A percentile compares a stretch with the other conserved stretches of the same genome.
Conservation (phyloP, 1,284 basidiomycete genomes). For the Boletus semigastroideus region DNA sequence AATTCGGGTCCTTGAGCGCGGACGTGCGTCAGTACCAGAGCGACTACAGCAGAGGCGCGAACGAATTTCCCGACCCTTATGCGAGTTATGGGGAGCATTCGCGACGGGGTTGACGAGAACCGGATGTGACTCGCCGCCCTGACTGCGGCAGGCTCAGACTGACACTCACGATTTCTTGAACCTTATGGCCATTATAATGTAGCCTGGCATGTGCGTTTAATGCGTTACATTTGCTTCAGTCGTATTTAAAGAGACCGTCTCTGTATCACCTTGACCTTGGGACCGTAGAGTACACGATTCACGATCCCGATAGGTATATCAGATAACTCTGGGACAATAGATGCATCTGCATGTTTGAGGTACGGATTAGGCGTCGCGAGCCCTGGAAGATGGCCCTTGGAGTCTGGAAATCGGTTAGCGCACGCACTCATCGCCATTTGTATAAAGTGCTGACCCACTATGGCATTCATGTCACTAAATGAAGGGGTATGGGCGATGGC, state of each 20-base stretch:
- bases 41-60: constrained; percentile 9
- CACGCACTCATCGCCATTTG: constrained; percentile 12
- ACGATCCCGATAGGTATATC: constrained; percentile 83
- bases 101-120: constrained; percentile 3
- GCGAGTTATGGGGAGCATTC: constrained; percentile 6
- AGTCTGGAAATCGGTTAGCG: constrained; percentile 43
- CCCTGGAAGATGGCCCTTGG: constrained; percentile 49
- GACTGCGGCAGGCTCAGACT: constrained; percentile 1
- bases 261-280: constrained; percentile 17
- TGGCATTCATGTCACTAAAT: constrained; percentile 62
- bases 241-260: constrained; percentile 25
- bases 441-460: constrained; percentile 51
- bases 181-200: constrained; percentile 18
- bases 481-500: constrained; percentile 70
- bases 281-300: constrained; percentile 65
- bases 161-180: constrained; percentile 17
- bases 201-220: constrained; percentile 1
- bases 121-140: background rate
- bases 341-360: constrained; percentile 42
- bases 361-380: constrained; percentile 44
- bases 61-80: constrained; percentile 19
- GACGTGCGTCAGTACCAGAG: constrained; percentile 5
- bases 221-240: constrained; percentile 8
- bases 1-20: constrained; percentile 4
- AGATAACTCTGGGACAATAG: constrained; percentile 62